Base-by-base conservation (phyloP, 2,329 filamentous ascomycete genomes). In the Ophiostoma montium region DNA sequence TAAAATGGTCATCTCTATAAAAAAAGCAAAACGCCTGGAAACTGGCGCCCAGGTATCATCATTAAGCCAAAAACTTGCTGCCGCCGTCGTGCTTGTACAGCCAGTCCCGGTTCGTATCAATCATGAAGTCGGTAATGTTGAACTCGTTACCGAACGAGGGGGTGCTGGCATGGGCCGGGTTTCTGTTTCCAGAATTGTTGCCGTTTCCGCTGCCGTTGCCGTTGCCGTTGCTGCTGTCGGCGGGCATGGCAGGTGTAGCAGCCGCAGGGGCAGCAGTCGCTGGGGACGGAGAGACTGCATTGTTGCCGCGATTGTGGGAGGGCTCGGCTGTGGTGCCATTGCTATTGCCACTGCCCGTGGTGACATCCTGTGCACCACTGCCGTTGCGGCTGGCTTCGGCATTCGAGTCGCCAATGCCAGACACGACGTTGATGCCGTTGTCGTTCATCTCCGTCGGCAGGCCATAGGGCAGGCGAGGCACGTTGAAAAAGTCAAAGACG, bases 401-500 rank as follows among this genome's bases (percentile, higher is more conserved):
- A 27, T 8, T 13, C 11, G 30, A 6, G 31, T 42, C 35, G 4
- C 19, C 50, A 15, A 47, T 49, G 4, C 46, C 50, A 9, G 46
- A 46, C 41, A 46, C 46, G 13, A 46, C 39, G 13, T 46, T 27
- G 16, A 41, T 47, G 32, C 51, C 46, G 19, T 35, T 52, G 21
- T 44, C 43, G 13, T n/a, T 50, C 33, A 50, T 51, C 27, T 56
- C 58, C 15, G 49, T 52, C 27, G 59, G 55, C 12, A 66, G 64
- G 30, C 67, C 67, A 19, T 74, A 64, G 0, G 76, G 74, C 21
- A 95, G 67, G 16, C 87, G 71, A 1, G 89, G 89, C 50, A 94
- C 80, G 61, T 95, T 95, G 71, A 95, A 95, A 61, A 94, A 95
- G 57, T 92, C 86, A 61, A 95, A 95, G 0, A 95, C 85, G 58